phyloP scores from a whole-genome alignment of 352 stramenopile species.

The Phytophthora citricola region DNA sequence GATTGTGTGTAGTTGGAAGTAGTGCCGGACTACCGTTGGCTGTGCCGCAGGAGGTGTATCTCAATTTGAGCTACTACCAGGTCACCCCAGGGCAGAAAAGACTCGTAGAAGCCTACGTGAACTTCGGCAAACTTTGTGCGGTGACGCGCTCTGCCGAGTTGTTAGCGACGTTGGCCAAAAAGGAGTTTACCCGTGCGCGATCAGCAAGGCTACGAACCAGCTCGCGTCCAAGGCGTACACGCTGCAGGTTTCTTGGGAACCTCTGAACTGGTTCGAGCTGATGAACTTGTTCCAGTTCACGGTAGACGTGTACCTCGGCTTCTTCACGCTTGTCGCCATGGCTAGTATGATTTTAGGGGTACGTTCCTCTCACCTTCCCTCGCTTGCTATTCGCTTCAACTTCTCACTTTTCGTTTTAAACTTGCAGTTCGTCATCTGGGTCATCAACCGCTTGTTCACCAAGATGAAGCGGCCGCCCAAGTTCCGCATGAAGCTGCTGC shows the following conservation, averaged over 20 bases:
- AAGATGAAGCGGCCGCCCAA: conserved; percentile 95
- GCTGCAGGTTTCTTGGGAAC: conserved; percentile 89
- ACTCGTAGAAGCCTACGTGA: conserved; percentile 66
- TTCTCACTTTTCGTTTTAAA: neutral
- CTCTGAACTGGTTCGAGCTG: conserved; percentile 94
- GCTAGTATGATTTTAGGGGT: conserved; percentile 89
- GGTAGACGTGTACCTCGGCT: conserved; percentile 93
- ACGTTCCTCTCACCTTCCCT: conserved; percentile 19
- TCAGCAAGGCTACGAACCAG: conserved; percentile 70
- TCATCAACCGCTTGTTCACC: conserved; percentile 95
- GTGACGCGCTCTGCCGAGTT: conserved; percentile 64
- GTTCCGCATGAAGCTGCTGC: conserved; percentile 92
- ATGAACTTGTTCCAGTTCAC: conserved; percentile 97
- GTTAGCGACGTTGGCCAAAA: conserved; percentile 74
- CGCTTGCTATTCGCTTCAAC: neutral
- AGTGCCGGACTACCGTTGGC: conserved; percentile 52
- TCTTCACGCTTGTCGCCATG: conserved; percentile 93
- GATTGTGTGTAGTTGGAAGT: conserved; percentile 41
- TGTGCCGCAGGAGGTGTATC: conserved; percentile 72
- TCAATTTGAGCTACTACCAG: conserved; percentile 87
- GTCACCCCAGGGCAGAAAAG: conserved; percentile 67
- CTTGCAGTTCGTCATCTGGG: conserved; percentile 88
- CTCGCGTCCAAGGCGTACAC: conserved; percentile 80
- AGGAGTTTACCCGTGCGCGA: conserved; percentile 60
- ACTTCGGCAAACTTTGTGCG: conserved; percentile 82